A percentile compares a stretch with the other conserved stretches of the same genome.
Conservation (phyloP, 2,329 filamentous ascomycete species). For the Trichoderma koningiopsis region DNA sequence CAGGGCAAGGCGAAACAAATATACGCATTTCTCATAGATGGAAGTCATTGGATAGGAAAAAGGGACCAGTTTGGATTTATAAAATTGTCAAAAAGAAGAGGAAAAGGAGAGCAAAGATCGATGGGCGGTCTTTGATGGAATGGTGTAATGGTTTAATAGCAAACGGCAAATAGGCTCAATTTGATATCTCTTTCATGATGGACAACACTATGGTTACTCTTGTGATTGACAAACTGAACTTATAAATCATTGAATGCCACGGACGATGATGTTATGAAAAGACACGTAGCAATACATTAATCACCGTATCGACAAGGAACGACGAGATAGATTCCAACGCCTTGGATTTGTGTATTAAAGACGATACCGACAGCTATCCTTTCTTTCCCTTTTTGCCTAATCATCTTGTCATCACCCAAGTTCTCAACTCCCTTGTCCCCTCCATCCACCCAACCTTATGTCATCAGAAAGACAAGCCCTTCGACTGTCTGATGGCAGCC, state of each 20-base stretch:
- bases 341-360: conserved; percentile 6
- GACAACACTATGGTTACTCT: background rate
- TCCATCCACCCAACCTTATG: background rate
- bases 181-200: background rate
- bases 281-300: background rate
- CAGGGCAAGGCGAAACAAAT: background rate
- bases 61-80: background rate
- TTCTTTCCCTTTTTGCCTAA: background rate
- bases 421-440: background rate
- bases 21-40: conserved; percentile 1
- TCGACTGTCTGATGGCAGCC: background rate
- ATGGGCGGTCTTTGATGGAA: conserved; percentile 12
- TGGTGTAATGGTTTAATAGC: background rate
- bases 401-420: background rate
- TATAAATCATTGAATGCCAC: background rate
- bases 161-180: background rate
- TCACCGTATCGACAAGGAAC: background rate
- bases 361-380: conserved; percentile 2
- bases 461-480: background rate
- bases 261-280: background rate
- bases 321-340: conserved; percentile 23
- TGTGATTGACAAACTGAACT: background rate
- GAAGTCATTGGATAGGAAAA: conserved; percentile 1
- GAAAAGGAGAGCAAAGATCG: background rate
- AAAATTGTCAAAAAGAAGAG: background rate